Base-by-base conservation (phyloP, 2,329 filamentous ascomycete species). In the Penicillium sp. region DNA sequence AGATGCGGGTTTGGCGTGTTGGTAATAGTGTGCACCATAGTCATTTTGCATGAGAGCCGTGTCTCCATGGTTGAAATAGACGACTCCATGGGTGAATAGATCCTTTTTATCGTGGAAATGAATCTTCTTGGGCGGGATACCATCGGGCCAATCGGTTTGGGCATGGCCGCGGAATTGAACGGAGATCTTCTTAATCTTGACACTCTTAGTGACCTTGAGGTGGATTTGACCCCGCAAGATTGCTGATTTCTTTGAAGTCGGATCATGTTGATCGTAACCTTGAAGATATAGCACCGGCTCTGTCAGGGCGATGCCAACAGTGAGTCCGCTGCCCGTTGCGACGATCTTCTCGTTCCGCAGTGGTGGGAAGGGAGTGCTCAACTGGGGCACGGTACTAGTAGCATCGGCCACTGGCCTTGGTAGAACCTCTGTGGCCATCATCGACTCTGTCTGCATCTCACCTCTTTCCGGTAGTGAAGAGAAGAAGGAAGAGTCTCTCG, bases 91-190 rank as follows among this genome's bases (percentile, higher is more conserved):
- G 36, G 90, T 93, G 74, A 95, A 88, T 55, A 97, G 81, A 3
- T 87, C 90, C 63, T 94, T 89, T 59, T 91, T 89, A 69, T 97
- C 92, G 65, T 86, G 88, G 49, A 91, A 86, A 36, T 96, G 90
- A 1, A 88, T 83, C 72, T 96, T 96, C 53, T 88, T 83, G 0
- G 92, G 92, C 3, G 94, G 93, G 26, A 97, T 51, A 83, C 86
- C 91, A 77, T 97, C 94, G 14, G 94, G 93, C 94, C 94, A 99
- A 69, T 96, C 92, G 1, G 94, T 97, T 60, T 89, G 85, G 3
- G 92, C 91, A 69, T 87, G 88, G 26, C 93, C 94, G 36, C 87
- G 84, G 63, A 99, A 90, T 66, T 90, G 93, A 48, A 99, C 80
- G 5, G 89, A 92, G 21, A 99, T 84, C 3, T 91, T 88, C 78